Evolutionary conservation across 805 yeast genomes (phyloP), one percentile per base, ranked within the genome.

Genomic region (Starmerella vaccinii): DNA sequence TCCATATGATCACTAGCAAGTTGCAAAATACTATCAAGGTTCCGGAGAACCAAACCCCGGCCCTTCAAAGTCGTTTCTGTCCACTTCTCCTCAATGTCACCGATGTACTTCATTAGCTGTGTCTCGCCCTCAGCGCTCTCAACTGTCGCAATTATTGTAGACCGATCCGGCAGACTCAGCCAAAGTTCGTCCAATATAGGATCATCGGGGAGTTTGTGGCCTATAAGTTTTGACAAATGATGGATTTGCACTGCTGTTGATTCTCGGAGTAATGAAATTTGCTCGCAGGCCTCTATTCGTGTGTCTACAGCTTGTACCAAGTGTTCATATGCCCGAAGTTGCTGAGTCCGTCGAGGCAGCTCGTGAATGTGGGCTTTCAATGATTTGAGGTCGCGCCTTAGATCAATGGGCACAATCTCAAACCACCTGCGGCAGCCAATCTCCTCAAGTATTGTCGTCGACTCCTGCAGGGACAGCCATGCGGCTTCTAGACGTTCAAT

Each of bases 101-200:
- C 58, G 7, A 90, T 61, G 4, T 80, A 75, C 10, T 73, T 76
- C 47, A 82, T 84, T 2, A 90, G 67, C 0, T 76, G 69, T 51
- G 75, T 71, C 61, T 90, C 97, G 2, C 85, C 82, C 52, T 76
- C 77, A 0, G 97, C 96, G 51, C 74, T 76, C 1, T 71, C 70
- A 2, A 85, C 57, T 0, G 82, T 64, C 0, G 73, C 65, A 35
- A 72, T 73, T 6, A 89, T 66, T 0, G 66, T 52, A 0, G 53
- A 23, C 15, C 83, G 62, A 37, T 80, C 67, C 40, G 87, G 63
- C 33, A 71, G 72, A 6, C 18, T 7, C 12, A 41, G 21, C 76
- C 90, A 74, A 2, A 89, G 75, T 54, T 81, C 76, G 0, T 80
- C 80, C 2, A 86, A 63, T 0, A 73, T 68, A 49, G 81, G 56